These are phyloP conservation scores for Penicillium taxi DNA, from an alignment of 495 filamentous ascomycete genomes.

Conservation along the genomic window DNA sequence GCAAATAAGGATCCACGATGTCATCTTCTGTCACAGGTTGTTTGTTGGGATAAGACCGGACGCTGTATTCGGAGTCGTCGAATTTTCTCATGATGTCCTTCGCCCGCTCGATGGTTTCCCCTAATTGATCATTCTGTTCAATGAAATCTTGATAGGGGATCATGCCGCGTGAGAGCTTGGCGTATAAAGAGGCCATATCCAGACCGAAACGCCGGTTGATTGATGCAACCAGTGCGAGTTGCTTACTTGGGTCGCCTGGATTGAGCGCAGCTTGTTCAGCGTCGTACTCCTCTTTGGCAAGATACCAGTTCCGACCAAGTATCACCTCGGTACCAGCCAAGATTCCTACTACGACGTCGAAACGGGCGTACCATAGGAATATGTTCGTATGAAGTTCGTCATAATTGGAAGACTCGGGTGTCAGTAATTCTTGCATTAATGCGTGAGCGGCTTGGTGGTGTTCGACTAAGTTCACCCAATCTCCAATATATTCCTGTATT, in stretches of 20 bases:
- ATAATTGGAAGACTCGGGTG: constrained; percentile 66
- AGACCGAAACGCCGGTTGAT: constrained; percentile 65
- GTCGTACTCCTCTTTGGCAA: constrained; percentile 54
- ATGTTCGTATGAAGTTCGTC: constrained; percentile 60
- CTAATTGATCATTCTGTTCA: constrained; percentile 50
- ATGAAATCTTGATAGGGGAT: constrained; percentile 59
- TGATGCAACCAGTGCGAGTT: constrained; percentile 56
- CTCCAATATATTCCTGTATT: constrained; percentile 79
- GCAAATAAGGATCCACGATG: constrained; percentile 64
- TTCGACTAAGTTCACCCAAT: constrained; percentile 85
- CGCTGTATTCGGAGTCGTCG: constrained; percentile 47
- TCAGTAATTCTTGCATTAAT: constrained; percentile 69
- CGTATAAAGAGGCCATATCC: constrained; percentile 74
- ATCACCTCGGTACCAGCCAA: constrained; percentile 71
- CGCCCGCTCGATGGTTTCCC: constrained; percentile 46
- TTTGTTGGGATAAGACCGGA: constrained; percentile 49
- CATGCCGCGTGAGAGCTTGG: constrained; percentile 52
- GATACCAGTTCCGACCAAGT: constrained; percentile 75
- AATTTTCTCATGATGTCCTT: constrained; percentile 52
- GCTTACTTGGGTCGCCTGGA: constrained; percentile 56
- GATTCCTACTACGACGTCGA: constrained; percentile 77
- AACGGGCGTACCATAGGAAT: constrained; percentile 80
- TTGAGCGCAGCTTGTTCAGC: constrained; percentile 46
- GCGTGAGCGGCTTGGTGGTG: constrained; percentile 87
- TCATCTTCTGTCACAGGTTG: constrained; percentile 49